phyloP scores from a whole-genome alignment of 2,329 filamentous ascomycete species.

The Clonostachys byssicola region DNA sequence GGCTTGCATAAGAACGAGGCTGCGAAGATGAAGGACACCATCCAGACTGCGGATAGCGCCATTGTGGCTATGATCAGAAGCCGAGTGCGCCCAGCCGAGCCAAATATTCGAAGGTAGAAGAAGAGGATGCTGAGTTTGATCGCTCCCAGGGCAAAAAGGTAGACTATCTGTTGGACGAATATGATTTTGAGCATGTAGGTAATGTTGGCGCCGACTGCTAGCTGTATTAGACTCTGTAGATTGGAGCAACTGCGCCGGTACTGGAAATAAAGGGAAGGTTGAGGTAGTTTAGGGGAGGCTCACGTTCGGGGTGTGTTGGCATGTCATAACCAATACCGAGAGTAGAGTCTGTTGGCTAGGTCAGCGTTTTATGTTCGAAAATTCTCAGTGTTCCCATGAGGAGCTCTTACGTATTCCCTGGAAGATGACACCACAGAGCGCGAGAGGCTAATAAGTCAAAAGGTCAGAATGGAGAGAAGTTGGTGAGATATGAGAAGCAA shows the following conservation, averaged over 20 bases:
- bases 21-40: not conserved
- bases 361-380: not conserved
- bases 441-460: not conserved
- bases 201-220: not conserved
- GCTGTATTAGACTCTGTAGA: not conserved
- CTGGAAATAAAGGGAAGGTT: not conserved
- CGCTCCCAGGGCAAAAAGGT: not conserved
- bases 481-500: not conserved
- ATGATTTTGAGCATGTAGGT: not conserved
- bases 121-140: not conserved
- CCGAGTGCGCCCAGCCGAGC: slow-evolving; percentile 48
- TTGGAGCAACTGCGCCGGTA: not conserved
- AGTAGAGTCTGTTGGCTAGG: not conserved
- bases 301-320: not conserved
- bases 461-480: not conserved
- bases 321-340: too few relatives aligned
- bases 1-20: not conserved
- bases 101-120: slow-evolving; percentile 40
- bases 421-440: too few relatives aligned
- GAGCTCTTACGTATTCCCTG: too few relatives aligned
- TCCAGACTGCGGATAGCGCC: slow-evolving; percentile 31
- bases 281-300: not conserved
- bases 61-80: slow-evolving; percentile 75
- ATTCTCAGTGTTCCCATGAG: too few relatives aligned
- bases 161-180: not conserved